Base-by-base conservation (phyloP, 1,139 yeast species). In the Candida frijolesensis region DNA sequence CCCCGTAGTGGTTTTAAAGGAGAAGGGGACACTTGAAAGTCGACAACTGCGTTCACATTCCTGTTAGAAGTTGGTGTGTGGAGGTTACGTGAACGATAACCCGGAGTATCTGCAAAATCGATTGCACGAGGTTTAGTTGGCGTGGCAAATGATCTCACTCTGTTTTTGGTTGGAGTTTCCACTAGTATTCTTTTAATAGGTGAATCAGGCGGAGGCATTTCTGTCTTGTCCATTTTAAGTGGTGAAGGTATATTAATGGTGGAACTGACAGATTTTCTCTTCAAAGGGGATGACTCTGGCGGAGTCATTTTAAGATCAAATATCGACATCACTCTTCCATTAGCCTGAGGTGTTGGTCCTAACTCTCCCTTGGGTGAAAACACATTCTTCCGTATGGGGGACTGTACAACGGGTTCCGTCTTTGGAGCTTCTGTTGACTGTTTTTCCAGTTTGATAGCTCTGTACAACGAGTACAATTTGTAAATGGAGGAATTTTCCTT, bases 261-360 rank as follows among this genome's bases (percentile, higher is more conserved):
- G 8, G 29, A 25, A 25, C 29, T 45, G 25, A 22, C 43, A 43
- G 49, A 51, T 46, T 49, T 49, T 43, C 47, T 53, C 62, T 22
- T 70, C 50, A 74, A 59, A 1, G 81, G 80, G 0, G 79, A 72
- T 2, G 79, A 73, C 41, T 74, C 77, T 3, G 80, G 80, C 1
- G 83, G 81, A 1, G 80, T 72, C 51, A 76, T 50, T 42, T 65
- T 63, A 42, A 79, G 68, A 55, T 86, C 91, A 59, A 87, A 84
- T 11, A 87, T 73, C 10, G 91, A 84, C 42, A 85, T 61, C 0
- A 86, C 88, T 40, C 83, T 76, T 0, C 94, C 94, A 53, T 84
- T 77, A 9, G 87, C 76, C 56, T 86, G 92, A 0, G 94, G 94
- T 0, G 94, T 87, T 0, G 94, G 94, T 0, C 92, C 92, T 15